Evolutionary conservation across 805 yeast genomes (phyloP).

Genomic region (Nakazawaea populi): DNA sequence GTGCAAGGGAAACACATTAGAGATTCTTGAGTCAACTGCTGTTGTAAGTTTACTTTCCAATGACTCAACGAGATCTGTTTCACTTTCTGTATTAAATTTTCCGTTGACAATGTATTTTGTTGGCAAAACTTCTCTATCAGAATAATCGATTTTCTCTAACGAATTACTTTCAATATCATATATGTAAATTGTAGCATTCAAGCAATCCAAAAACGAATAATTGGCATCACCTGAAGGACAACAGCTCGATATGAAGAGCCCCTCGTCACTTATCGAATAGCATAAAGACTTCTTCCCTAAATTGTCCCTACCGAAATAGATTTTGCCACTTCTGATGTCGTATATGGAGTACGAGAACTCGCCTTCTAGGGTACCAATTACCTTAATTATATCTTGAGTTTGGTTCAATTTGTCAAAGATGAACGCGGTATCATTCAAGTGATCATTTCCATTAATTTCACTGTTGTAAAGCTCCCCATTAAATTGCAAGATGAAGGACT

Average conservation of each 20-base stretch:
- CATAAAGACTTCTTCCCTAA: conserved; percentile 78
- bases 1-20: conserved; percentile 54
- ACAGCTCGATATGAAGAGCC: conserved; percentile 43
- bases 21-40: conserved; percentile 46
- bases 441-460: conserved; percentile 31
- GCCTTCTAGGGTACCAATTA: conserved; percentile 53
- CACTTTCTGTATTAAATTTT: not conserved
- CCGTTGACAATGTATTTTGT: conserved; percentile 12
- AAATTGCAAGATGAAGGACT: conserved; percentile 53
- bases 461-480: conserved; percentile 85
- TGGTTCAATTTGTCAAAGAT: conserved; percentile 32
- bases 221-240: conserved; percentile 24
- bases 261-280: conserved; percentile 27
- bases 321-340: conserved; percentile 30
- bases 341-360: conserved; percentile 70
- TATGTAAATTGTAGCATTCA: conserved; percentile 42
- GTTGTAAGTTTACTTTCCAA: conserved; percentile 25
- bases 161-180: conserved; percentile 25
- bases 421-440: conserved; percentile 58
- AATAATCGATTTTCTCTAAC: conserved; percentile 17
- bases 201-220: conserved; percentile 45
- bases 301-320: conserved; percentile 80
- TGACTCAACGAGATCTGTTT: conserved; percentile 3
- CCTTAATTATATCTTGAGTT: conserved; percentile 30
- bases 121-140: conserved; percentile 13